phyloP scores from a whole-genome alignment of 208 protist species.

The Trypanosoma cruzi region DNA sequence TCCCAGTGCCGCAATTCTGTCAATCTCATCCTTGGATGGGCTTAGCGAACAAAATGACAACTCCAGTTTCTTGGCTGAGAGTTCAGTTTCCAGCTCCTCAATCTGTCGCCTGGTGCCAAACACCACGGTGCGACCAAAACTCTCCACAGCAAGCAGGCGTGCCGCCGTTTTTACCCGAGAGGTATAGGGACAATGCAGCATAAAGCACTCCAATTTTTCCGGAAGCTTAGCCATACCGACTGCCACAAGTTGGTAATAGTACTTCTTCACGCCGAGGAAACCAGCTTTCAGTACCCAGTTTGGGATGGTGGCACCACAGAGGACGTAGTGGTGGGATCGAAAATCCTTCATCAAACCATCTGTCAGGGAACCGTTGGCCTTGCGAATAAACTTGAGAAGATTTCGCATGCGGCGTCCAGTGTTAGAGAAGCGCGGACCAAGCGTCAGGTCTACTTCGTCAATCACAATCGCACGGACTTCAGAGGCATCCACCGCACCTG shows the following conservation, averaged over 20 bases:
- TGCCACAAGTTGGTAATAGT: constrained; percentile 88
- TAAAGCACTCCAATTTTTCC: constrained; percentile 61
- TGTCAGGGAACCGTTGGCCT: constrained; percentile 74
- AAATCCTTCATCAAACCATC: constrained; percentile 75
- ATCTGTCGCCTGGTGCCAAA: constrained; percentile 71
- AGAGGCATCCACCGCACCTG: constrained; percentile 45
- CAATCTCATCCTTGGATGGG: constrained; percentile 48
- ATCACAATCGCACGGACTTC: constrained; percentile 82
- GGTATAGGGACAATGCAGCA: constrained; percentile 39
- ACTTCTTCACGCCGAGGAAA: constrained; percentile 93
- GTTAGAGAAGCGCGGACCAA: constrained; percentile 87
- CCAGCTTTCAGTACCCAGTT: constrained; percentile 92
- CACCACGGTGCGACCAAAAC: constrained; percentile 71
- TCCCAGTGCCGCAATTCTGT: constrained; percentile 79
- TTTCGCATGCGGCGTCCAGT: constrained; percentile 89
- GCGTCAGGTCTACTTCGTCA: constrained; percentile 89
- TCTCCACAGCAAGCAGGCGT: constrained; percentile 29
- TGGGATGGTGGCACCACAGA: constrained; percentile 90
- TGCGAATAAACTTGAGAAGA: constrained; percentile 74
- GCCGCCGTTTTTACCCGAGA: constrained; percentile 44
- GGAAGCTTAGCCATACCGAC: constrained; percentile 82
- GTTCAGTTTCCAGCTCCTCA: constrained; percentile 22
- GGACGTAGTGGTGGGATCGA: constrained; percentile 89
- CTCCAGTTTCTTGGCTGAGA: constrained; percentile 19
- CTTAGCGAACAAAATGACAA: constrained; percentile 59